Base-by-base conservation (phyloP, 106 monocot genomes). In the Platanthera guangdongensis region DNA sequence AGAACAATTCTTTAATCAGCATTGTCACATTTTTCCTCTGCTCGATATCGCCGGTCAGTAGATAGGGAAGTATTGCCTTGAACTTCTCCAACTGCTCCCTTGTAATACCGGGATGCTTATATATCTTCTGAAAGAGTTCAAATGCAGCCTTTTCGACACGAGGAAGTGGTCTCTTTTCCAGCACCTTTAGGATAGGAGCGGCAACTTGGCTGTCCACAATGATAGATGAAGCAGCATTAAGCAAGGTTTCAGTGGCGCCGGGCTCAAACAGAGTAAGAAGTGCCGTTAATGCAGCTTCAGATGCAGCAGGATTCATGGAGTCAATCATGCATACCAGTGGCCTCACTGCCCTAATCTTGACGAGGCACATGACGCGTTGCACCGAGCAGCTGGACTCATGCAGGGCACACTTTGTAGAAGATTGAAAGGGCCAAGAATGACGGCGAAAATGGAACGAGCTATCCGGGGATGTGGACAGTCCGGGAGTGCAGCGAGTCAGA, bases 271-370 rank as follows among this genome's bases (percentile, higher is more conserved):
- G 28, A 13, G 73, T 79, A 16, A 62, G 50, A 8, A 79, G 50
- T 13, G 73, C 79, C 15, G 8, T 28, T 32, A 79, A 73, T 10
- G 79, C 79, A 1, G 60, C 73, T 62, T 79, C 73, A 28, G 63
- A 22, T 11, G 48, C 73, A 28, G 13, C 60, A 30, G 73, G 50
- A 4, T 73, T 57, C 6, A 16, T 14, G 14, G 49, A 12, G 30
- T 57, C 71, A 50, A 73, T 28, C 62, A 63, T 63, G 9, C 51
- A 21, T 10, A 79, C 15, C 50, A 79, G 50, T n/a, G 79, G 79
- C 62, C 30, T 50, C 25, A 79, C 59, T 16, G 79, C 79, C 14
- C 51, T 50, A 8, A 1, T 59, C 73, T 60, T 79, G 16, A 79
- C 47, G 13, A 79, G 59, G 79, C 79, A 79, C 19, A 63, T 50